These are phyloP conservation scores for Russula virescens DNA, from an alignment of 768 basidiomycete genomes.

Conservation along the genomic window DNA sequence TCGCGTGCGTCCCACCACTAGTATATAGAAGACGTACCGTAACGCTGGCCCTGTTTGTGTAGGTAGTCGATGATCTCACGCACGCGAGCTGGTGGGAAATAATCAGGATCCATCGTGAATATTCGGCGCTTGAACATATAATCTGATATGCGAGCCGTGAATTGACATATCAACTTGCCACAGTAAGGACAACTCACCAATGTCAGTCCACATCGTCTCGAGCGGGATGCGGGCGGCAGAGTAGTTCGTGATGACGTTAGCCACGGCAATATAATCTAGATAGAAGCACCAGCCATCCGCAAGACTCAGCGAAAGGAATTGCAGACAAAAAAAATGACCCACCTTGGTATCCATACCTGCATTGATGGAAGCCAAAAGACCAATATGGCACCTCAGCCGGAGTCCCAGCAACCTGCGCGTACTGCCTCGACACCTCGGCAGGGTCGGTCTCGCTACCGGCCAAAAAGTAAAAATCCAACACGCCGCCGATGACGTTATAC, in stretches of 20 bases:
- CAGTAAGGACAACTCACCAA: conserved; percentile 36
- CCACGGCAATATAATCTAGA: conserved; percentile 56
- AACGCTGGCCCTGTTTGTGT: conserved; percentile 54
- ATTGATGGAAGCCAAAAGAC: conserved; percentile 68
- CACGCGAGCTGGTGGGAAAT: conserved; percentile 59
- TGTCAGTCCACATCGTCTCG: conserved; percentile 79
- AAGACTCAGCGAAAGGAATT: background rate
- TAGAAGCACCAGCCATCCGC: background rate
- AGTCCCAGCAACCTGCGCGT: conserved; percentile 56
- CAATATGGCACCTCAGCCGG: conserved; percentile 74
- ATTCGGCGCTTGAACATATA: conserved; percentile 65
- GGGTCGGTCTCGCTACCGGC: conserved; percentile 59
- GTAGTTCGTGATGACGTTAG: conserved; percentile 56
- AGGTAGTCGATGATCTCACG: conserved; percentile 60
- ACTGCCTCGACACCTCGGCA: conserved; percentile 56
- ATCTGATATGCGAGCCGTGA: conserved; percentile 35
- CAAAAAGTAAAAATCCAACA: conserved; percentile 75
- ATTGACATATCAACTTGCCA: background rate
- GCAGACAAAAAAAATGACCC: conserved; percentile 24
- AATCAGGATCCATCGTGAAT: conserved; percentile 62
- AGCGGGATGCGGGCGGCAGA: conserved; percentile 56
- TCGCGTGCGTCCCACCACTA: background rate
- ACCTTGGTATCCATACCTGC: conserved; percentile 65
- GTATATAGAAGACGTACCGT: conserved; percentile 35
- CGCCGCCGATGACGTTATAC: conserved; percentile 74